These are phyloP conservation scores for Limnomonas spitsbergensis DNA, from an alignment of 139 green algal genomes.

Conservation along the genomic window DNA sequence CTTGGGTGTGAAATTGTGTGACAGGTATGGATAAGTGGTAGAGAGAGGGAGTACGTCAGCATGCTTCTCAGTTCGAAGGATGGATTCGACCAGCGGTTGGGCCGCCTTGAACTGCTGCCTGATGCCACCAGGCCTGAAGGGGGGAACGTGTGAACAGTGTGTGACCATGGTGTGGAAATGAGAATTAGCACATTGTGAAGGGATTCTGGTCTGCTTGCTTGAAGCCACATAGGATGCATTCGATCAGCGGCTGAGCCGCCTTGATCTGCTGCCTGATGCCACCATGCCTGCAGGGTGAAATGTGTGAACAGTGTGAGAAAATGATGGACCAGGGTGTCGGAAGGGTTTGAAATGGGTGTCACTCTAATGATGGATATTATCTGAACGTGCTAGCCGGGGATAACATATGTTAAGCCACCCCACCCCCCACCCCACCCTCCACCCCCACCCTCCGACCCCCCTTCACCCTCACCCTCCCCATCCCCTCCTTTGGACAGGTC, in stretches of 20 bases:
- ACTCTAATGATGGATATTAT: too few species aligned
- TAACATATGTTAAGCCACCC: too few species aligned
- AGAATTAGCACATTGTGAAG: too few species aligned
- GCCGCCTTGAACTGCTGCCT: conserved; percentile 84
- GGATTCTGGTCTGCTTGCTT: conserved; percentile 39
- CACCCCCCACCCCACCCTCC: too few species aligned
- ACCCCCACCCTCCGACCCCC: too few species aligned
- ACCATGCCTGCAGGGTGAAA: conserved; percentile 76
- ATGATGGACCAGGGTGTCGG: too few species aligned
- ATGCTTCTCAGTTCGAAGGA: conserved; percentile 65
- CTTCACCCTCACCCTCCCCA: too few species aligned
- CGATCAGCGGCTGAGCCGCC: conserved; percentile 65
- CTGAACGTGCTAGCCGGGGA: too few species aligned
- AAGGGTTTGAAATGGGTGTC: too few species aligned
- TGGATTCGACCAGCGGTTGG: conserved; percentile 66
- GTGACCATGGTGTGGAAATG: neutral
- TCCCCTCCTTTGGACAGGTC: too few species aligned
- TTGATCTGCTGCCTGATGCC: conserved; percentile 88
- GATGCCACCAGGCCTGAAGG: conserved; percentile 72
- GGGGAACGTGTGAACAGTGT: neutral
- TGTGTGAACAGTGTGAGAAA: too few species aligned
- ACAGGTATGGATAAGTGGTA: neutral
- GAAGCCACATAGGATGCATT: conserved; percentile 64
- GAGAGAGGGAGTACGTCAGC: neutral
- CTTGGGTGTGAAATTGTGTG: neutral